Conservation (phyloP, 169 alveolate genomes). For the Cryptosporidium andersoni region DNA sequence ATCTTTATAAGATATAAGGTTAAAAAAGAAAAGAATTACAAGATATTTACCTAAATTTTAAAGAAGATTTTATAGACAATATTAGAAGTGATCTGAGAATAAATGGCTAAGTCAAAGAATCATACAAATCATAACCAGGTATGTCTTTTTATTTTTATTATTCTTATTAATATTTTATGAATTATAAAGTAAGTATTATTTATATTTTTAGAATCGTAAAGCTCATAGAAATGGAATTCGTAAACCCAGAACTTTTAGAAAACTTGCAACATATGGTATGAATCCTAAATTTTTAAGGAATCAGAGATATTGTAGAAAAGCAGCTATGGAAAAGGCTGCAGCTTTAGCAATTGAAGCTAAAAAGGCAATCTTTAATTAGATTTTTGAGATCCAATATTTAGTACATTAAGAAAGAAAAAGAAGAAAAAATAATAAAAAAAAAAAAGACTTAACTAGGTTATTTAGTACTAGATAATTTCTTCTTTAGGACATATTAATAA, state of each 20-base stretch:
- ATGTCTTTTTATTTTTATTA: slow-evolving; percentile 10
- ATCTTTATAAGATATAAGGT: not conserved
- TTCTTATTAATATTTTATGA: not conserved
- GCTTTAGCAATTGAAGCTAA: slow-evolving; percentile 54
- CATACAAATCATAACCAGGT: slow-evolving; percentile 90
- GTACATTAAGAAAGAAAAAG: not conserved
- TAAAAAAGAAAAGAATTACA: not conserved
- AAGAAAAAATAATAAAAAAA: not conserved
- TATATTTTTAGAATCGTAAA: slow-evolving; percentile 78
- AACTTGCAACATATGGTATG: slow-evolving; percentile 85
- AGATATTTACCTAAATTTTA: not conserved
- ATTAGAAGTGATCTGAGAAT: not conserved
- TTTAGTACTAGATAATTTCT: too few species aligned
- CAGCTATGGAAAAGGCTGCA: slow-evolving; percentile 75
- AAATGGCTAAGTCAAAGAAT: slow-evolving; percentile 88
- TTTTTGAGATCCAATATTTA: not conserved
- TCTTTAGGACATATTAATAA: too few species aligned
- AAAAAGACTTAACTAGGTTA: not conserved
- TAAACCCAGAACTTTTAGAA: slow-evolving; percentile 79
- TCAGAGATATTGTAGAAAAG: slow-evolving; percentile 84
- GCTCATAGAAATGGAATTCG: slow-evolving; percentile 88
- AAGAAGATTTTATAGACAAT: not conserved
- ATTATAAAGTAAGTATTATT: not conserved
- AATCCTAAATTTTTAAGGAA: slow-evolving; percentile 84
- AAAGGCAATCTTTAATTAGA: slow-evolving; percentile 27